Conservation (phyloP, 2,329 filamentous ascomycete genomes). For the Chrysoporthe puriensis region DNA sequence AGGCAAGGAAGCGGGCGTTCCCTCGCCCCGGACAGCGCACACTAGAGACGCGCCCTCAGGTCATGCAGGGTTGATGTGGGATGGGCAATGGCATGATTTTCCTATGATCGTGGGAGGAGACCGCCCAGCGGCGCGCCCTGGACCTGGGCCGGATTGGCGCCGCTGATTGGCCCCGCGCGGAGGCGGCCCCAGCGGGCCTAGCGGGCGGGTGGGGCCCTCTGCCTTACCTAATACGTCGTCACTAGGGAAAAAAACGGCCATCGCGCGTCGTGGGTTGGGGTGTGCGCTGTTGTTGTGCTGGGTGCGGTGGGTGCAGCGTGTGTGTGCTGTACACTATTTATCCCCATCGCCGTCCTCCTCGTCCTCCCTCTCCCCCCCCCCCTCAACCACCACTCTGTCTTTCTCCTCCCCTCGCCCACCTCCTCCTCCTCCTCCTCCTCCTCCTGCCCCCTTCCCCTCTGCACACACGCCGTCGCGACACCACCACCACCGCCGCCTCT, state of each 20-base stretch:
- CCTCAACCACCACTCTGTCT: neutral
- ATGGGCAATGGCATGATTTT: constrained; percentile 18
- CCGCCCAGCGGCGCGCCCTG: neutral
- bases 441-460: neutral
- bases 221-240: neutral
- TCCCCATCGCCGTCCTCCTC: neutral
- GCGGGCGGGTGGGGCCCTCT: too few relatives aligned
- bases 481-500: neutral
- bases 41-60: neutral
- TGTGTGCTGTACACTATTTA: neutral
- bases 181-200: too few relatives aligned
- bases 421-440: too few relatives aligned
- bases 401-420: neutral
- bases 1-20: neutral
- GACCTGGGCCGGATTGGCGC: neutral
- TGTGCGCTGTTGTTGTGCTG: too few relatives aligned
- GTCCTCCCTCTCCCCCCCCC: neutral
- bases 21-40: neutral
- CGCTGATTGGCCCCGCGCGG: neutral
- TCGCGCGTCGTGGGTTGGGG: too few relatives aligned
- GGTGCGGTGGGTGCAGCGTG: neutral
- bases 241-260: neutral
- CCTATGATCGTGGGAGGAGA: too few relatives aligned
- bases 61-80: constrained; percentile 14
- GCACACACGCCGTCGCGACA: too few relatives aligned